phyloP scores from a whole-genome alignment of 768 basidiomycete genomes.

The Termitomyces sp. region DNA sequence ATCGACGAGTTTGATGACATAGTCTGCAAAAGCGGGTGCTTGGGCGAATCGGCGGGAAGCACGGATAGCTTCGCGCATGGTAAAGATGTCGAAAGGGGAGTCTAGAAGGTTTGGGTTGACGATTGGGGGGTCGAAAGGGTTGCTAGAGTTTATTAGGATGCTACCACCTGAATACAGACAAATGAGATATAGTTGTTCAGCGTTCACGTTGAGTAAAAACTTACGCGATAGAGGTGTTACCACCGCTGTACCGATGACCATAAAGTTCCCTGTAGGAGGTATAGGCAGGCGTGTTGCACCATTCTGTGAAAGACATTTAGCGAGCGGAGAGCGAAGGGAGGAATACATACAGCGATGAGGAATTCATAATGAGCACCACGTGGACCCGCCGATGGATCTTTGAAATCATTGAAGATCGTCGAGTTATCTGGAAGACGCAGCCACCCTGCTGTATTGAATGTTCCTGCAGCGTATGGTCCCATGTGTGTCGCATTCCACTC shows the following conservation, averaged over 20 bases:
- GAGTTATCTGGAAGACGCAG: conserved; percentile 19
- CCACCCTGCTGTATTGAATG: conserved; percentile 17
- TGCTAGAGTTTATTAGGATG: conserved; percentile 29
- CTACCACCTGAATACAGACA: conserved; percentile 18
- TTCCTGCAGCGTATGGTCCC: conserved; percentile 15
- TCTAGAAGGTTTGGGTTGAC: conserved; percentile 44
- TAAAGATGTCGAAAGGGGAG: conserved; percentile 20
- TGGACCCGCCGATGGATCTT: conserved; percentile 23
- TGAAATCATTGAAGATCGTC: conserved; percentile 14
- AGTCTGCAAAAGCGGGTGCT: conserved; percentile 21
- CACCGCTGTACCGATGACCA: conserved; percentile 19
- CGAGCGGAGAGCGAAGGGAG: background rate
- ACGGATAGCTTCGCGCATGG: conserved; percentile 23
- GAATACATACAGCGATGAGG: conserved; percentile 23
- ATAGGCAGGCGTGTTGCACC: conserved; percentile 16
- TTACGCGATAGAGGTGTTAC: conserved; percentile 23
- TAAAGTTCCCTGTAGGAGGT: conserved; percentile 21
- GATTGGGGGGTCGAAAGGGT: conserved; percentile 37
- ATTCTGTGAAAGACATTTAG: conserved; percentile 6
- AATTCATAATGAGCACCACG: conserved; percentile 23
- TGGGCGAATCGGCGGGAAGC: conserved; percentile 17
- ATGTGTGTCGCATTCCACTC: conserved; percentile 16
- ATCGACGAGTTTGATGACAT: conserved; percentile 15
- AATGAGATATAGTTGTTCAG: background rate
- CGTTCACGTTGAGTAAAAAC: background rate